These are phyloP conservation scores for Cymbidium sinense DNA, from an alignment of 106 monocot species.

Conservation along the genomic window DNA sequence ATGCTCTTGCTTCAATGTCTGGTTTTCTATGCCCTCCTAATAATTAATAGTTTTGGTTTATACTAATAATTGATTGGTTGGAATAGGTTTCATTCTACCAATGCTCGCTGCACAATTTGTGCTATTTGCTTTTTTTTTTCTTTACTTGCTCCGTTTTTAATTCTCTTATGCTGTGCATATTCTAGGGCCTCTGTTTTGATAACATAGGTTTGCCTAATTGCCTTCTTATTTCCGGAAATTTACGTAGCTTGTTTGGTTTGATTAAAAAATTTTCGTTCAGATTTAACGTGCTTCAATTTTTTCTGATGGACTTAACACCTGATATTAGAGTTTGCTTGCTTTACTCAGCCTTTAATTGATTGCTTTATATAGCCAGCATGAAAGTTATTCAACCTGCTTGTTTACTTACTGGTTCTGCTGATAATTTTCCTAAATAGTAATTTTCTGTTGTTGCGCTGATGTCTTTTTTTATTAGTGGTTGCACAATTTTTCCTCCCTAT, in stretches of 20 bases:
- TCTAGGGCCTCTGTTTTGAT: not conserved
- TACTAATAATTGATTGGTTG: not conserved
- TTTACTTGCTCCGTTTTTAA: not conserved
- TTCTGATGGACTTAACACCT: not conserved
- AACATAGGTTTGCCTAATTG: not conserved
- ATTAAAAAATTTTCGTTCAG: not conserved
- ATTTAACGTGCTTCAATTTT: too few relatives aligned
- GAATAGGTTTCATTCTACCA: not conserved
- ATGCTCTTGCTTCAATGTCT: constrained; percentile 28
- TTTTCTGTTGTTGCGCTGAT: not conserved
- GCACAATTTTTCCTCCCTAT: not conserved
- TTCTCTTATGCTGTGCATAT: not conserved
- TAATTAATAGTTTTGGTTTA: not conserved
- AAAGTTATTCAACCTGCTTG: not conserved
- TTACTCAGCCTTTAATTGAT: not conserved
- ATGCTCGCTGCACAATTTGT: not conserved
- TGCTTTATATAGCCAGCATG: not conserved
- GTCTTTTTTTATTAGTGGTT: not conserved
- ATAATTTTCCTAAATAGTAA: not conserved
- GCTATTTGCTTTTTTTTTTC: not conserved
- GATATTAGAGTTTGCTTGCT: not conserved
- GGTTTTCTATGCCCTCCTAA: constrained; percentile 5
- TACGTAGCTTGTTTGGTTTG: not conserved
- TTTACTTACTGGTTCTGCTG: not conserved
- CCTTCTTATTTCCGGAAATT: not conserved